Conservation (phyloP, 1,284 basidiomycete genomes). For the Wallemia mellicola region DNA sequence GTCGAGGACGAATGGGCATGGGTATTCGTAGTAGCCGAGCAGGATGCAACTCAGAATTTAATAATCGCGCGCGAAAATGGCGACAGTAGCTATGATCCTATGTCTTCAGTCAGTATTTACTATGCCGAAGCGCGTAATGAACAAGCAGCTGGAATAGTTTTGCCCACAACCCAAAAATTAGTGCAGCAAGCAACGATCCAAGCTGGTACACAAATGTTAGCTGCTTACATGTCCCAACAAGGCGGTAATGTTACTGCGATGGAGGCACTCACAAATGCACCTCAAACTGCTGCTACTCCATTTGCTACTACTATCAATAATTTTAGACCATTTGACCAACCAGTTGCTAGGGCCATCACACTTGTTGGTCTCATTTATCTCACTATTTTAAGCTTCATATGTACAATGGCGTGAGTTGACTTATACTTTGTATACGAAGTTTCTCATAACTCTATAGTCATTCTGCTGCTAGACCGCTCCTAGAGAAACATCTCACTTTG, state of each 20-base stretch:
- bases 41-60: constrained; percentile 12
- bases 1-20: constrained; percentile 13
- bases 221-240: neutral
- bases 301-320: neutral
- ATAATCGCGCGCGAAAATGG: constrained; percentile 13
- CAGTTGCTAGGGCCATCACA: neutral
- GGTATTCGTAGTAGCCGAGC: constrained; percentile 17
- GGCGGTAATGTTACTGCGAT: neutral
- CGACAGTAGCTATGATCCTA: constrained; percentile 14
- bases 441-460: neutral
- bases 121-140: constrained; percentile 16
- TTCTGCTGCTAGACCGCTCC: neutral
- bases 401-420: neutral
- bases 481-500: neutral
- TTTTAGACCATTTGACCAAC: neutral
- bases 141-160: constrained; percentile 13
- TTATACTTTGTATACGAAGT: neutral
- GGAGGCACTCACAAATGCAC: neutral
- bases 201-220: neutral
- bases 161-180: constrained; percentile 4
- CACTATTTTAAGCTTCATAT: neutral
- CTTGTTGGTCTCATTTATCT: constrained; percentile 1
- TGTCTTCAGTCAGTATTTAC: constrained; percentile 14
- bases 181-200: neutral
- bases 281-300: neutral